phyloP scores from a whole-genome alignment of 441 rosid genomes.

The Jatropha multifida region DNA sequence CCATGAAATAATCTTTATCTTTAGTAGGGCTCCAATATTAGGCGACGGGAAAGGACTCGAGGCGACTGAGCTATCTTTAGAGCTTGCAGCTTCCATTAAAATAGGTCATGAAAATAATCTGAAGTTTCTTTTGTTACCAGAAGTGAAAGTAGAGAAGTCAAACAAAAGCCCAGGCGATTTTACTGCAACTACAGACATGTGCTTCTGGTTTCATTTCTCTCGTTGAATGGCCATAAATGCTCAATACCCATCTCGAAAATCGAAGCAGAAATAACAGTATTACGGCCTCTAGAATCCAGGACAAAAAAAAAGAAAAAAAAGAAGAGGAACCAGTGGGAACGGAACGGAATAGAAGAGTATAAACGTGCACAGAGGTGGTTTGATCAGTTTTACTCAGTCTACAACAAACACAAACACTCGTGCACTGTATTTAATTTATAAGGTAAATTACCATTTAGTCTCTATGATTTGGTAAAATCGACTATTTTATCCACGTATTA shows the following conservation, averaged over 20 bases:
- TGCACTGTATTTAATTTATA: not conserved
- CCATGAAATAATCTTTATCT: conserved; percentile 75
- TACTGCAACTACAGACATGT: conserved; percentile 22
- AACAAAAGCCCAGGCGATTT: conserved; percentile 12
- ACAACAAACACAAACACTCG: conserved; percentile 7
- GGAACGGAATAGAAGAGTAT: conserved; percentile 6
- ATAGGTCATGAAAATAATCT: conserved; percentile 13
- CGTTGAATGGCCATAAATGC: conserved; percentile 29
- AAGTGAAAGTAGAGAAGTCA: not conserved
- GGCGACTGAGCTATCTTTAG: conserved; percentile 51
- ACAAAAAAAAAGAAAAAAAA: not conserved
- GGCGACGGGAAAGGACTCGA: conserved; percentile 73
- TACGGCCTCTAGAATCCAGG: conserved; percentile 27
- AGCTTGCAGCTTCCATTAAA: conserved; percentile 50
- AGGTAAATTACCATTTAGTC: too few species aligned
- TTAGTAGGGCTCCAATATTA: conserved; percentile 56
- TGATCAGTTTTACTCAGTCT: conserved; percentile 19
- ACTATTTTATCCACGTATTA: too few species aligned
- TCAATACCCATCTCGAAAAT: conserved; percentile 33
- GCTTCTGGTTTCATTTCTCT: conserved; percentile 20
- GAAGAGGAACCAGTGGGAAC: conserved; percentile 22
- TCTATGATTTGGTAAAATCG: too few species aligned
- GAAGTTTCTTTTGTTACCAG: not conserved
- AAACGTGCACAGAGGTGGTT: conserved; percentile 22
- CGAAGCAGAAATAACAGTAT: conserved; percentile 8